Evolutionary conservation across 176 grass and related monocot genomes (phyloP).

Genomic region (Phragmites australis): DNA sequence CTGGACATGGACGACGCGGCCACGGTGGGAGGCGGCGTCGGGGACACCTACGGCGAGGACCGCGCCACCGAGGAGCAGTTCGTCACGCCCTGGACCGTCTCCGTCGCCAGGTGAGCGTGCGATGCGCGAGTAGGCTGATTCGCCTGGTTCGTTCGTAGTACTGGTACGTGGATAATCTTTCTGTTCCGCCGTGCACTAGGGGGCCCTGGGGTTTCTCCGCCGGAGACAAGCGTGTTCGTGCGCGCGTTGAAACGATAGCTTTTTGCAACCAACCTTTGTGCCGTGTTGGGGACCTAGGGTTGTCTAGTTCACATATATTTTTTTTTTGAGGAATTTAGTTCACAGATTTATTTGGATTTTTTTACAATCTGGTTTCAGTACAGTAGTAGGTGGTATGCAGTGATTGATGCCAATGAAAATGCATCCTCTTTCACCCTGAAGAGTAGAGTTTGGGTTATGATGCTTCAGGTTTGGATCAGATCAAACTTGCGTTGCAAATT

Average conservation of each 20-base stretch:
- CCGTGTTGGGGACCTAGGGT: background rate
- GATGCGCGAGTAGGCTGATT: background rate
- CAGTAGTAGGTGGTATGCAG: background rate
- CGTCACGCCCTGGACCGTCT: slow-evolving; percentile 90
- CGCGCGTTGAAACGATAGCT: background rate
- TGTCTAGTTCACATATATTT: no score
- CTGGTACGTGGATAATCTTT: background rate
- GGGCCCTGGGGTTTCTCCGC: background rate
- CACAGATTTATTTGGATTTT: background rate
- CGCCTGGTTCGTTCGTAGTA: background rate
- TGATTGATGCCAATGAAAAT: background rate
- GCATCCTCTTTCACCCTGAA: background rate
- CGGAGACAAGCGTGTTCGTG: background rate
- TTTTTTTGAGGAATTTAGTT: no score
- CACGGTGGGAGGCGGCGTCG: slow-evolving; percentile 70
- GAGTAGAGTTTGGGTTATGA: background rate
- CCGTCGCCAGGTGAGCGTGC: slow-evolving; percentile 72
- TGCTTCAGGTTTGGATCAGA: slow-evolving; percentile 1
- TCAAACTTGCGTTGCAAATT: slow-evolving; percentile 14
- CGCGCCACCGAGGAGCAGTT: slow-evolving; percentile 82
- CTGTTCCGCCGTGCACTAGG: background rate
- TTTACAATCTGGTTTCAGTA: background rate
- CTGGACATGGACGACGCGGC: slow-evolving; percentile 64
- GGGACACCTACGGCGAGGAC: slow-evolving; percentile 90
- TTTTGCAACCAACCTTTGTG: background rate